phyloP scores from a whole-genome alignment of 106 monocot genomes.

The Acorus calamus region DNA sequence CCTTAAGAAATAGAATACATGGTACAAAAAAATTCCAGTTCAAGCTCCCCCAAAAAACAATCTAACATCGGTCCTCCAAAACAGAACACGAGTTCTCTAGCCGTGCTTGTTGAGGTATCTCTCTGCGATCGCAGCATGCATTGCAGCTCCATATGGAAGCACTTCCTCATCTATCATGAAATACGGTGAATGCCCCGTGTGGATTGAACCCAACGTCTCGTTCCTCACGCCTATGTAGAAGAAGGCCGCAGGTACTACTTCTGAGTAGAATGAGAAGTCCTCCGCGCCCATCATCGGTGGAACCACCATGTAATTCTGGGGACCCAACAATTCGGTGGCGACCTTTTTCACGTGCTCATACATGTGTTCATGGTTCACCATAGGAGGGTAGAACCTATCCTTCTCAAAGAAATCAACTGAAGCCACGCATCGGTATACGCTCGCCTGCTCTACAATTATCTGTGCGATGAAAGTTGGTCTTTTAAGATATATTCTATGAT shows the following conservation, averaged over 20 bases:
- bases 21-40: too few species aligned
- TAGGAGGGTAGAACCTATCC: conserved; percentile 60
- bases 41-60: too few species aligned
- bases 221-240: conserved; percentile 67
- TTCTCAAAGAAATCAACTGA: conserved; percentile 74
- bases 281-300: conserved; percentile 74
- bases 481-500: not conserved
- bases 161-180: conserved; percentile 74
- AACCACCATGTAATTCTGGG: conserved; percentile 33
- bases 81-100: not conserved
- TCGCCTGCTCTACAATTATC: conserved; percentile 59
- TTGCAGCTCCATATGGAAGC: conserved; percentile 56
- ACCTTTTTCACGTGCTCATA: conserved; percentile 44
- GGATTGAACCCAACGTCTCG: conserved; percentile 42
- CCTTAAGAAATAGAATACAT: too few species aligned
- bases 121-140: conserved; percentile 81
- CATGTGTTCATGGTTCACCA: conserved; percentile 47
- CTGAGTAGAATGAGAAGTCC: conserved; percentile 78
- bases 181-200: conserved; percentile 55
- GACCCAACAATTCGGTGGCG: conserved; percentile 41
- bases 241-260: conserved; percentile 63
- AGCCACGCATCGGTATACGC: conserved; percentile 56
- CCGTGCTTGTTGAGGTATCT: conserved; percentile 41
- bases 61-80: too few species aligned
- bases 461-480: not conserved